Evolutionary conservation across 345 rosid species (phyloP).

Genomic region (Geranium brycei): DNA sequence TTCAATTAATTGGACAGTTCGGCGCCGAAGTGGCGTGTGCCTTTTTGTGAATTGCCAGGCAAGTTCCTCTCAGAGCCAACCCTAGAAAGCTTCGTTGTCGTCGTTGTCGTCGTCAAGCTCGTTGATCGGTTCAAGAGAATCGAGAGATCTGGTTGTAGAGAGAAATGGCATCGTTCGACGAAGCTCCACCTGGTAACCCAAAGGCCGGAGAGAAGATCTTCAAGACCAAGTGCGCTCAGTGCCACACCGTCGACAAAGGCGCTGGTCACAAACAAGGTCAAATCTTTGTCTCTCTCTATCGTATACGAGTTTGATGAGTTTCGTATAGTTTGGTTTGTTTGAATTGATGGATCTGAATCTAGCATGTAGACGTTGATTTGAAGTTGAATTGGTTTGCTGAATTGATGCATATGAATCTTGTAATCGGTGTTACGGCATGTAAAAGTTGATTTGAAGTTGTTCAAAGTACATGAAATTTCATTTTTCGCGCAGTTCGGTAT

Average conservation of each 20-base stretch:
- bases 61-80: neutral
- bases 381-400: neutral
- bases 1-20: no score
- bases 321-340: neutral
- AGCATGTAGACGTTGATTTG: no score
- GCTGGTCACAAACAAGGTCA: conserved; percentile 96
- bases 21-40: neutral
- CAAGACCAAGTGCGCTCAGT: conserved; percentile 35
- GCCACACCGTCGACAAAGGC: conserved; percentile 90
- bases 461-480: neutral
- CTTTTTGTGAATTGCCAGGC: neutral
- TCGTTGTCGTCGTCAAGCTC: neutral
- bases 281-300: neutral
- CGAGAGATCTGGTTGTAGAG: neutral
- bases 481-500: no score
- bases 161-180: conserved; percentile 65
- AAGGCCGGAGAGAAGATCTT: conserved; percentile 79
- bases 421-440: neutral
- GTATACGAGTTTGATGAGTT: neutral
- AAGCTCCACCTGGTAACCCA: conserved; percentile 73
- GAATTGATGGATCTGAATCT: neutral
- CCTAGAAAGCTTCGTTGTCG: neutral
- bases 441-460: neutral
- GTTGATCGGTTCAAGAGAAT: neutral
- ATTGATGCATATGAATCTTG: neutral